Base-by-base conservation (phyloP, 2,329 filamentous ascomycete genomes). In the Dothidotthia symphoricarpi region DNA sequence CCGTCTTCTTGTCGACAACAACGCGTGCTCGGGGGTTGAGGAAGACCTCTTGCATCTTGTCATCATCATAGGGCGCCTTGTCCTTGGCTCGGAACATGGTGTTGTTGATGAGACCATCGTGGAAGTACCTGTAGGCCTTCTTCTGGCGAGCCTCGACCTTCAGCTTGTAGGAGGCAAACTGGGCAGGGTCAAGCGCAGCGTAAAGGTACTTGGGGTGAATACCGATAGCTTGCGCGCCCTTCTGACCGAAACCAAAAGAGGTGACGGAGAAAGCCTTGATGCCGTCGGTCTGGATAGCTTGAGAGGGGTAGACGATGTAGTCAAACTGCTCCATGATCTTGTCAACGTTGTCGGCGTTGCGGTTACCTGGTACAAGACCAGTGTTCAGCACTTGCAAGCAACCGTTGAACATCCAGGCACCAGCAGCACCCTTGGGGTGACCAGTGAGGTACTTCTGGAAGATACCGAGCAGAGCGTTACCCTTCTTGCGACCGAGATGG, bases 401-500 rank as follows among this genome's bases (percentile, higher is more conserved):
- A 52, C 93, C 93, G 76, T 98, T 98, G 80, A 98, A 83, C 93
- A 98, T 98, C 90, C 93, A 98, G 32, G 91, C 93, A 76, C 93
- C 93, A 44, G 93, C 93, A 60, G 93, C 91, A 83, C 93, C 93
- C 82, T 98, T 98, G 61, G 93, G 93, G 68, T 98, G 93, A 69
- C 93, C 93, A 37, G 94, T 98, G 46, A 98, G 83, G 70, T 94
- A 97, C 73, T 98, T 98, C 74, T 98, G 93, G 86, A 97, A 98
- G 67, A 98, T 90, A 75, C 90, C 93, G 51, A 97, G 73, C 11
- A 98, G 77, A 22, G 93, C 90, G 63, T 98, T 98, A 61, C 94
- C 93, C 82, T 96, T 96, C 71, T 84, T 85, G 58, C 93, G 87
- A 52, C 93, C 93, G 36, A 98, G 83, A 66, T 98, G 94, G 57